phyloP scores from a whole-genome alignment of 139 green algal species.

The Limnomonas spitsbergensis region DNA sequence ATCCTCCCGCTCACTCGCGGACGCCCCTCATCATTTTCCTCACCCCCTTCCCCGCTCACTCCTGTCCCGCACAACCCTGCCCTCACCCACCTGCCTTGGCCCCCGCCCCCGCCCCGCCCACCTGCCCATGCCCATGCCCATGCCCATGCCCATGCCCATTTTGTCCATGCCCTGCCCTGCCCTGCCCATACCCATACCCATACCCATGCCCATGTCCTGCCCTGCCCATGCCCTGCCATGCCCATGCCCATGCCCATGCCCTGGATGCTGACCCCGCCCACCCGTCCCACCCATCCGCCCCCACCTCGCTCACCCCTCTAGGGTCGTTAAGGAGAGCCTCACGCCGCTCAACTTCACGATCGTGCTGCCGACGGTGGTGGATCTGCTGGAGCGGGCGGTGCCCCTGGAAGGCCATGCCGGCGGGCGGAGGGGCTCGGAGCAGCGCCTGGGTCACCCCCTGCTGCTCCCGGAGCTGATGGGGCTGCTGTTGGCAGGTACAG shows the following conservation, averaged over 20 bases:
- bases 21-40: too few species aligned
- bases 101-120: too few species aligned
- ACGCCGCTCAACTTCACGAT: constrained; percentile 52
- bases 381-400: constrained; percentile 57
- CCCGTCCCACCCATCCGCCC: not conserved
- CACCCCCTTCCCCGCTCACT: too few species aligned
- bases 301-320: too few species aligned
- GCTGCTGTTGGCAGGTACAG: constrained; percentile 3
- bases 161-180: too few species aligned
- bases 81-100: too few species aligned
- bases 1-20: too few species aligned
- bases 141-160: too few species aligned
- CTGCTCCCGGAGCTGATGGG: constrained; percentile 1
- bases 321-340: constrained; percentile 31
- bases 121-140: too few species aligned
- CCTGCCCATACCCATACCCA: too few species aligned
- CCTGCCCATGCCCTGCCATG: not conserved
- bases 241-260: not conserved
- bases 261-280: not conserved
- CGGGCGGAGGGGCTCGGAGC: not conserved
- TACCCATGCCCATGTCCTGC: too few species aligned
- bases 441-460: constrained; percentile 24
- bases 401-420: constrained; percentile 7
- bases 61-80: too few species aligned
- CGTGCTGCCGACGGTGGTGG: constrained; percentile 50